A percentile compares a stretch with the other conserved stretches of the same genome.
phyloP scores from a whole-genome alignment of 2,329 filamentous ascomycete genomes.

The Stemphylium vesicarium region DNA sequence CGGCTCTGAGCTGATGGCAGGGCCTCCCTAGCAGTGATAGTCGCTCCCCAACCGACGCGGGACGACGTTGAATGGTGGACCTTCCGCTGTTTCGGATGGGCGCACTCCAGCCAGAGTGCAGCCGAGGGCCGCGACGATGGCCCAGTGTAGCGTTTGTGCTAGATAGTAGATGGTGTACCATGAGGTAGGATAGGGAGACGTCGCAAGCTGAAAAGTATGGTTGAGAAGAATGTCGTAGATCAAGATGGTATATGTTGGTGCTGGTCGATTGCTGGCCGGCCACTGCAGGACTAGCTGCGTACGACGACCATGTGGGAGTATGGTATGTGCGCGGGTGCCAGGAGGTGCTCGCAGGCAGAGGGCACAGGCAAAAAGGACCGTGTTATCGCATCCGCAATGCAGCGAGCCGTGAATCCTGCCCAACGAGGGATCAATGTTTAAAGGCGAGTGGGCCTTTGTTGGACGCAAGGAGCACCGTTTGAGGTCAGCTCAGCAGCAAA shows the following conservation, averaged over 20 bases:
- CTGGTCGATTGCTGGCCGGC: conserved; percentile 29
- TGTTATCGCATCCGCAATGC: conserved; percentile 27
- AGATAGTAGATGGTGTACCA: conserved; percentile 17
- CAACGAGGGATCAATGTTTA: conserved; percentile 23
- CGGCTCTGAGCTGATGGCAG: conserved; percentile 43
- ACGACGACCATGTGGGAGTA: conserved; percentile 30
- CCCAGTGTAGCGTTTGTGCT: conserved; percentile 28
- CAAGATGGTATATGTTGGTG: conserved; percentile 16
- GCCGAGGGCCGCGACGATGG: conserved; percentile 38
- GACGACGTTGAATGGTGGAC: conserved; percentile 42
- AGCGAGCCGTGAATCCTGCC: conserved; percentile 33
- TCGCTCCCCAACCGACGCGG: conserved; percentile 27
- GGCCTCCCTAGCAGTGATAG: conserved; percentile 35
- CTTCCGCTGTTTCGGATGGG: conserved; percentile 36
- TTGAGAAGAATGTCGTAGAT: conserved; percentile 9
- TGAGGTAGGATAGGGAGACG: conserved; percentile 11
- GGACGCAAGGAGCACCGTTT: conserved; percentile 5
- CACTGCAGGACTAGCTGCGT: conserved; percentile 19
- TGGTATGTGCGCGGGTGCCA: conserved; percentile 24
- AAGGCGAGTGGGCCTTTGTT: conserved; percentile 20
- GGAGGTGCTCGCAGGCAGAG: conserved; percentile 18
- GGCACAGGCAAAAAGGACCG: conserved; percentile 30
- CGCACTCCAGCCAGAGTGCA: conserved; percentile 17
- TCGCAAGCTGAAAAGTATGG: conserved; percentile 23
- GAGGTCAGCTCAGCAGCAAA: conserved; percentile 20